Base-by-base conservation (phyloP, 495 filamentous ascomycete species). In the Annulohypoxylon nitens region DNA sequence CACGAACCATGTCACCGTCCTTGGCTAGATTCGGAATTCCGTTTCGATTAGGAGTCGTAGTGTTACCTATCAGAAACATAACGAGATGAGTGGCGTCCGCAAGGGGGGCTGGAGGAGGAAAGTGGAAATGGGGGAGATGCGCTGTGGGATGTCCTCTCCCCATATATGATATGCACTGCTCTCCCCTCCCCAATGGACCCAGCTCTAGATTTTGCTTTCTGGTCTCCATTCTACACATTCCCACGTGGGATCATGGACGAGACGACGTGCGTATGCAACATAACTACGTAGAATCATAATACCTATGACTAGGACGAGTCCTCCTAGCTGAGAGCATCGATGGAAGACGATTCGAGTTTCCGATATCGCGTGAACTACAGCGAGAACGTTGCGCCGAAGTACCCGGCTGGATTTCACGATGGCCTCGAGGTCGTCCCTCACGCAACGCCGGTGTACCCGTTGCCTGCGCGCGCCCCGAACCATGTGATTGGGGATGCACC, bases 341-440 rank as follows among this genome's bases (percentile, higher is more conserved):
- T 74, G 71, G 71, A 69, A 12, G 55, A 62, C 39, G 34, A 53
- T 39, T 48, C n/a, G 33, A 60, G 37, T n/a, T 43, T 53, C 43
- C 62, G 67, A 2, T 60, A 67, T 36, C 67, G 67, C 51, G 72
- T 70, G 43, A 20, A 75, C 2, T 75, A 70, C 51, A 67, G 72
- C 67, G 72, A 75, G 67, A 75, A 70, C 23, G 16, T 75, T 25
- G 72, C 67, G 63, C 72, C 72, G 3, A 75, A 75, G 45, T 75
- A 75, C 25, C 67, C 72, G 12, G 53, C 61, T 1, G 36, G n/a
- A 9, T 50, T n/a, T 37, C 66, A 69, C 26, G 67, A 67, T 16
- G 67, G 72, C 5, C 64, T 78, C 5, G 74, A 78, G 41, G 74
- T 78, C 11, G 76, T 76, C 6, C 74, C 70, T 14, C 57, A 63